phyloP scores from a whole-genome alignment of 148 eudicot genomes.

The Diospyros lotus region DNA sequence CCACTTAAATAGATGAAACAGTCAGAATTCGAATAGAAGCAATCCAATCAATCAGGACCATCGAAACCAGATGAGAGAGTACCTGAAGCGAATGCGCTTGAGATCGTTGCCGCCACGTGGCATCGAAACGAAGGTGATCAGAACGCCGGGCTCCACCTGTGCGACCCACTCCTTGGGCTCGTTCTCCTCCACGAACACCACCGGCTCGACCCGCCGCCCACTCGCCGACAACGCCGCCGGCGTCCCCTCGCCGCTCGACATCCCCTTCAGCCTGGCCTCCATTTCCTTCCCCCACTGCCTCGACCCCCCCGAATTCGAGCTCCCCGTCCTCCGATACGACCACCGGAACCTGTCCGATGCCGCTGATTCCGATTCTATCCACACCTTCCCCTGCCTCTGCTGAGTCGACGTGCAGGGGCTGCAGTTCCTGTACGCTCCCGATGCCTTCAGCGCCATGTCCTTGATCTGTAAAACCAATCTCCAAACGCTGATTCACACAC shows the following conservation, averaged over 20 bases:
- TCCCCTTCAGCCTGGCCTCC: conserved; percentile 63
- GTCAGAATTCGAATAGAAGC: too few species aligned
- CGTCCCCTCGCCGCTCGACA: conserved; percentile 77
- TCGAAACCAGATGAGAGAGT: conserved; percentile 16
- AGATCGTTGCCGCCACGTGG: conserved; percentile 84
- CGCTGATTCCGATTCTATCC: conserved; percentile 48
- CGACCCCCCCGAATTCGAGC: conserved; percentile 42
- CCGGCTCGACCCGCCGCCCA: conserved; percentile 77
- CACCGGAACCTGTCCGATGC: conserved; percentile 52
- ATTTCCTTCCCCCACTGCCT: conserved; percentile 69
- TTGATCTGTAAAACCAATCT: conserved; percentile 52
- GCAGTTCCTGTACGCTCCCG: conserved; percentile 84
- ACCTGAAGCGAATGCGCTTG: conserved; percentile 94
- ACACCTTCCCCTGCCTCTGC: conserved; percentile 28
- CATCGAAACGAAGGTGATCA: conserved; percentile 82
- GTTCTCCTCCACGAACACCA: conserved; percentile 74
- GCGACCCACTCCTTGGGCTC: conserved; percentile 97
- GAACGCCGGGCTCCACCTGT: conserved; percentile 96
- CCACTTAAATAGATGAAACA: too few species aligned
- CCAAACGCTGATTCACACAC: background rate
- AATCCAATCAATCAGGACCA: conserved; percentile 21
- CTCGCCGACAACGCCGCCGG: conserved; percentile 44
- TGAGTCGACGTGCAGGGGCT: conserved; percentile 64
- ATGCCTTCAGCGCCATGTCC: conserved; percentile 83
- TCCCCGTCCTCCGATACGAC: conserved; percentile 58